Conservation (phyloP, 768 basidiomycete genomes). For the Pisolithus orientalis region DNA sequence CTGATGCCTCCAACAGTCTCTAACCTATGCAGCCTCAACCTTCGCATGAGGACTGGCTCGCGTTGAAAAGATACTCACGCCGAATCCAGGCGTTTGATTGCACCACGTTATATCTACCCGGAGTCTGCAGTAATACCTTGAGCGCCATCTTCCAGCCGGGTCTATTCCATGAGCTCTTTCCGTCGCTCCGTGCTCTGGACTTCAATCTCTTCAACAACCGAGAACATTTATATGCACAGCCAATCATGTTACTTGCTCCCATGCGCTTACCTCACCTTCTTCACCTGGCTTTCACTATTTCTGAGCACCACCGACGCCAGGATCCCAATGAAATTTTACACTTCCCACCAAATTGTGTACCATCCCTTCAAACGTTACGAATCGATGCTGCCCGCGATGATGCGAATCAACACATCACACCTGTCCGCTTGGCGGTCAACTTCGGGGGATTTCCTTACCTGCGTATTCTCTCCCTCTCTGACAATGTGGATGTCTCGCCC, state of each 20-base stretch:
- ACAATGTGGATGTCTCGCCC: conserved; percentile 17
- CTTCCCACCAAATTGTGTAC: conserved; percentile 17
- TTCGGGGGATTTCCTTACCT: conserved; percentile 15
- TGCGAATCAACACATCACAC: background rate
- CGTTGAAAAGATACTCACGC: conserved; percentile 18
- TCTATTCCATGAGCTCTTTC: conserved; percentile 16
- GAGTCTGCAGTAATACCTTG: conserved; percentile 17
- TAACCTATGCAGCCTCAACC: conserved; percentile 11
- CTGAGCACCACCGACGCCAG: conserved; percentile 11
- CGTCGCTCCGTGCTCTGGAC: conserved; percentile 19
- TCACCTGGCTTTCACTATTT: conserved; percentile 17
- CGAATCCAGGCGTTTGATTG: conserved; percentile 20
- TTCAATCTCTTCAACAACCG: conserved; percentile 15
- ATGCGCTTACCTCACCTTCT: conserved; percentile 18
- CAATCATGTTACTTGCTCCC: conserved; percentile 13
- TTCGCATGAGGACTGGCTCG: conserved; percentile 16
- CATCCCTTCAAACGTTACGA: conserved; percentile 11
- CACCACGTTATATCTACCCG: conserved; percentile 14
- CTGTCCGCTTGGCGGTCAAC: conserved; percentile 4
- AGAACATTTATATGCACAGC: conserved; percentile 5
- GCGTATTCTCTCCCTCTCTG: conserved; percentile 18
- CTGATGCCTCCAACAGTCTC: conserved; percentile 6
- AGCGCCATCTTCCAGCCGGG: conserved; percentile 12
- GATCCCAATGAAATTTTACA: conserved; percentile 17
- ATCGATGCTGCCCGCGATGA: conserved; percentile 12